Base-by-base conservation (phyloP, 768 basidiomycete species). In the Dictyophora rubrovolvata region DNA sequence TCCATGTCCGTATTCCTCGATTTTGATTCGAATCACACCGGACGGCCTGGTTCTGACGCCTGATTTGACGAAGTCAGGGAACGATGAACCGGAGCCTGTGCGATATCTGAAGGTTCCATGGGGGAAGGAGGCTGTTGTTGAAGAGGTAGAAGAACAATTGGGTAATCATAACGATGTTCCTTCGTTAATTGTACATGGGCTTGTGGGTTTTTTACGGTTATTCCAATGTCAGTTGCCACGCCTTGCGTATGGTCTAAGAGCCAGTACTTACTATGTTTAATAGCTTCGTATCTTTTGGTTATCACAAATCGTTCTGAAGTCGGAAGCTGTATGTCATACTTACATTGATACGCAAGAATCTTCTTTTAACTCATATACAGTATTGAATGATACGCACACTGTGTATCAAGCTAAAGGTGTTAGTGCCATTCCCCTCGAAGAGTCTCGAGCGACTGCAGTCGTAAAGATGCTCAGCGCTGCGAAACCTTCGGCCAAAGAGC, bases 211-310 rank as follows among this genome's bases (percentile, higher is more conserved):
- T 17, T 66, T 93, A 61, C 82, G 84, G 61, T 70, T 93, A 21
- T 88, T 84, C 67, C 78, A 84, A 65, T 80, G 89, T 91, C 71
- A 60, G 74, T 70, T 28, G 47, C 22, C 63, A 60, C 57, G 49
- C 49, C 60, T 56, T 48, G 34, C 48, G 61, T 60, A 60, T 55
- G 46, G 23, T 54, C 60, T 50, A 61, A 48, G 60, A 54, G 49
- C 46, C 55, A 53, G 28, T 20, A 51, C 28, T 34, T 33, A 57
- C 28, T 47, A 35, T 54, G 48, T 53, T 53, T 53, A 55, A 17
- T 59, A 91, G 90, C 79, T 36, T 86, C 89, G 9, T 85, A 90
- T 73, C 71, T 93, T 17, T 72, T 93, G 48, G 86, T 89, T 4
- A 80, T 93, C 51, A 83, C 82, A 18, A 75, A 81, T 1, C 79